Evolutionary conservation across 495 filamentous ascomycete species (phyloP).

Genomic region (Aspergillus heteromorphus): DNA sequence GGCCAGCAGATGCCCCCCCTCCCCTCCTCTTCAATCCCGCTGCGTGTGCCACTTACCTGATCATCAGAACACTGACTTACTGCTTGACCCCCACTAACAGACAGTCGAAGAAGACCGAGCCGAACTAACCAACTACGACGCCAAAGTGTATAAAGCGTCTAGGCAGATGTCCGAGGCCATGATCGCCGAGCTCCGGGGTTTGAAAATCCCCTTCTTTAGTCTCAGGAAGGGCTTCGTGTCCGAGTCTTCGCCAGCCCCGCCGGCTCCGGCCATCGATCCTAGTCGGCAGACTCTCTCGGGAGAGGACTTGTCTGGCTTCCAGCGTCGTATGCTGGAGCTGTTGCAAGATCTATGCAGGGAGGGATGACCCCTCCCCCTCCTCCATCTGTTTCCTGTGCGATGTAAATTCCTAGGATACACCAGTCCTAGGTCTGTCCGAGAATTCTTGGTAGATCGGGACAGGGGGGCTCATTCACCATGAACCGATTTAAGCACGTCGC

Average conservation of each 20-base stretch:
- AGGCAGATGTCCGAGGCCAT: slow-evolving; percentile 55
- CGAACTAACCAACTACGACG: slow-evolving; percentile 54
- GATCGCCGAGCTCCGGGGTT: slow-evolving; percentile 45
- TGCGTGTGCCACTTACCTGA: background rate
- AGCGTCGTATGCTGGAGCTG: slow-evolving; percentile 56
- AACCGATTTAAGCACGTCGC: background rate
- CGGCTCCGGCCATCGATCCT: slow-evolving; percentile 1
- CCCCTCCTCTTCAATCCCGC: background rate
- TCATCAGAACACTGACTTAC: no score
- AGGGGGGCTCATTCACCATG: no score
- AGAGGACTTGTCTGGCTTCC: slow-evolving; percentile 46
- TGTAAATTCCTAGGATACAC: background rate
- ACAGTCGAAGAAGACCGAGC: slow-evolving; percentile 42
- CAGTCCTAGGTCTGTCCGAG: background rate
- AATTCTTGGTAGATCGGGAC: background rate
- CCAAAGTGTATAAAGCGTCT: slow-evolving; percentile 56
- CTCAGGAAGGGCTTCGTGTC: slow-evolving; percentile 38
- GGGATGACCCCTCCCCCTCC: slow-evolving; percentile 11
- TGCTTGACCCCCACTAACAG: slow-evolving; percentile 9
- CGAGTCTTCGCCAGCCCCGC: background rate
- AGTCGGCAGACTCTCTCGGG: slow-evolving; percentile 24
- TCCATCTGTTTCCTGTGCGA: no score
- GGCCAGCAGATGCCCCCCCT: background rate
- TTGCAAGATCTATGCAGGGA: slow-evolving; percentile 58
- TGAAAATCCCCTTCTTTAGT: slow-evolving; percentile 65